Evolutionary conservation across 2,329 filamentous ascomycete genomes (phyloP), one percentile per base, ranked within the genome.

Genomic region (Colletotrichum lini): DNA sequence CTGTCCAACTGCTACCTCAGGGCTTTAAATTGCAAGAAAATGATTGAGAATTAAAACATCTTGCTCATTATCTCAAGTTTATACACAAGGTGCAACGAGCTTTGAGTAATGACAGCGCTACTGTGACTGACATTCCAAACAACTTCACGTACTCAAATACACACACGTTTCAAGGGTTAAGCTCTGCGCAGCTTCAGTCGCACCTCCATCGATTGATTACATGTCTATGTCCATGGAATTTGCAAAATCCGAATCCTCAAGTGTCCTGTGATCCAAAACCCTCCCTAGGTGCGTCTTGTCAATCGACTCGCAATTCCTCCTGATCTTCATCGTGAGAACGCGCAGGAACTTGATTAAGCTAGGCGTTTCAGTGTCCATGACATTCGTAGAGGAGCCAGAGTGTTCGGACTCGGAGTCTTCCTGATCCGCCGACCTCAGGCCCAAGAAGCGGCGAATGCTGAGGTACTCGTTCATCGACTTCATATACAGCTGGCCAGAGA

Each of bases 401-500:
- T 4, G 9, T 1, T 35, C 50, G 2, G 50, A 38, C 12, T 2
- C 16, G 2, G 26, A 10, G 3, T 71, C 72, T 74, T 3, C 73
- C 75, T 0, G 74, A 72, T 6, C 67, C 56, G 9, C 72, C 50
- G 10, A 66, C 49, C 0, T 65, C 59, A 92, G 75, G 0, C 89
- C 87, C 0, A 93, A 79, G 50, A 84, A 85, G 1, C 81, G 76
- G 70, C 89, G 91, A 0, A 86, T 76, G 1, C 81, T 77, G 0
- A 77, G 73, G 72, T 94, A 94, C 64, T 93, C 86, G 0, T 80
- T 69, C 53, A 84, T 88, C 0, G 82, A 85, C 0, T 77, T 78
- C 12, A 94, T 81, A 74, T 94, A 94, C 0, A 94, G 82, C 65
- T 92, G 90, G 0, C 92, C 92, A 0, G 92, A 83, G 65, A 94